These are phyloP conservation scores for Acer saccharum DNA, from an alignment of 345 rosid species.

Conservation along the genomic window DNA sequence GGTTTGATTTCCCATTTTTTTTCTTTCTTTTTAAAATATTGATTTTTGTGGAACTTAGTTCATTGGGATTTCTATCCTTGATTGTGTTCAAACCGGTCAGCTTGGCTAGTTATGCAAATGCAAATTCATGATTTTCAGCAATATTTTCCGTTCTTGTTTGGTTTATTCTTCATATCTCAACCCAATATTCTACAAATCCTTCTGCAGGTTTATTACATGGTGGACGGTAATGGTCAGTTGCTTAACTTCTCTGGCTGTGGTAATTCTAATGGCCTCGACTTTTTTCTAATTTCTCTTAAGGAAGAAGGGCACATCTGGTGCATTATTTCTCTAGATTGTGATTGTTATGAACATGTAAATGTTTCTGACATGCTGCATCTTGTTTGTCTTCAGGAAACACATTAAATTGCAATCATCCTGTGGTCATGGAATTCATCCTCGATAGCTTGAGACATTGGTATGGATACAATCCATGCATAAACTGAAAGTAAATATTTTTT, in stretches of 20 bases:
- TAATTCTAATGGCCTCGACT: slow-evolving; percentile 34
- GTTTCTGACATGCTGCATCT: slow-evolving; percentile 21
- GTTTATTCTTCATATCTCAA: neutral
- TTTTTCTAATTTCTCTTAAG: neutral
- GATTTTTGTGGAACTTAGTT: neutral
- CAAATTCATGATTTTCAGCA: neutral
- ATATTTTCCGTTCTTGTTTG: neutral
- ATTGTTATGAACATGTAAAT: slow-evolving; percentile 10
- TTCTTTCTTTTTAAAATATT: neutral
- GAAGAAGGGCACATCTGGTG: neutral
- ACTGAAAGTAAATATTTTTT: neutral
- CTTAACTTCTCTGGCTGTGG: slow-evolving; percentile 92
- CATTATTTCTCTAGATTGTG: slow-evolving; percentile 7
- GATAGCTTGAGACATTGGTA: slow-evolving; percentile 97
- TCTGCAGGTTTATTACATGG: slow-evolving; percentile 88
- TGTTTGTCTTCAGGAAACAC: slow-evolving; percentile 72
- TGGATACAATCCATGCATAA: slow-evolving; percentile 21
- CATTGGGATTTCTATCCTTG: neutral
- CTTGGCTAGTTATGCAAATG: slow-evolving; percentile 3
- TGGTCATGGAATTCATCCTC: slow-evolving; percentile 86
- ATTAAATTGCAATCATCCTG: slow-evolving; percentile 88
- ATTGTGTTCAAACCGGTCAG: neutral
- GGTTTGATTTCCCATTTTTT: neutral
- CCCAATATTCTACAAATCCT: slow-evolving; percentile 7
- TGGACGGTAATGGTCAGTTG: slow-evolving; percentile 65